phyloP scores from a whole-genome alignment of 345 rosid genomes.

The Citrus australasica region DNA sequence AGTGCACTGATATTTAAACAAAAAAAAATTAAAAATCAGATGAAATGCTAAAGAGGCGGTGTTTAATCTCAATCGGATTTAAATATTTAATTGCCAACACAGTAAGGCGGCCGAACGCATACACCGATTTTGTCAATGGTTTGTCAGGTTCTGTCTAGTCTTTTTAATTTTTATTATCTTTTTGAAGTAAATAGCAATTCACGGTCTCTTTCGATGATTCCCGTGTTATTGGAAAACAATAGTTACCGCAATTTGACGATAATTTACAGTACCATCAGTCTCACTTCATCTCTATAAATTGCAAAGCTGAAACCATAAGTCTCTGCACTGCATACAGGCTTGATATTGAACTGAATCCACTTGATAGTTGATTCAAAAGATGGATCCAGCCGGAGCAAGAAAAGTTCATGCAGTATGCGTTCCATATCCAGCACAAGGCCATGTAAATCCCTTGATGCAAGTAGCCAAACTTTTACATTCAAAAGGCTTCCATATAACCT shows the following conservation, averaged over 20 bases:
- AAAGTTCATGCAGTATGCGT: slow-evolving; percentile 20
- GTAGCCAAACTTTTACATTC: slow-evolving; percentile 23
- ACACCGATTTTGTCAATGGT: too few relatives aligned
- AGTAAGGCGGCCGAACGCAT: too few relatives aligned
- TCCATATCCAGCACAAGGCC: slow-evolving; percentile 29
- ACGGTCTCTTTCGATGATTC: background rate
- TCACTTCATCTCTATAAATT: background rate
- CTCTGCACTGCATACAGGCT: background rate
- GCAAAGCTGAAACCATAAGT: background rate
- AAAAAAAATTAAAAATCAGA: too few relatives aligned
- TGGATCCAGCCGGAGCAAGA: background rate
- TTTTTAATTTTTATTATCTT: too few relatives aligned
- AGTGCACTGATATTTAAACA: too few relatives aligned
- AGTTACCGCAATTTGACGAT: too few relatives aligned
- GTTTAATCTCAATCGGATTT: too few relatives aligned
- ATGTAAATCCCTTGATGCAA: slow-evolving; percentile 19
- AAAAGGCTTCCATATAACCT: slow-evolving; percentile 24
- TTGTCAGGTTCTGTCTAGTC: too few relatives aligned
- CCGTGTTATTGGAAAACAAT: background rate
- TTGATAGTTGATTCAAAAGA: background rate
- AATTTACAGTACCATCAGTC: background rate
- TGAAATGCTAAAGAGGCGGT: too few relatives aligned
- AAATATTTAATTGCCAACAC: too few relatives aligned
- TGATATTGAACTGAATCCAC: background rate
- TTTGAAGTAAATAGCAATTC: too few relatives aligned